Conservation (phyloP, 1,284 basidiomycete species). For the Sporisorium sorghi region DNA sequence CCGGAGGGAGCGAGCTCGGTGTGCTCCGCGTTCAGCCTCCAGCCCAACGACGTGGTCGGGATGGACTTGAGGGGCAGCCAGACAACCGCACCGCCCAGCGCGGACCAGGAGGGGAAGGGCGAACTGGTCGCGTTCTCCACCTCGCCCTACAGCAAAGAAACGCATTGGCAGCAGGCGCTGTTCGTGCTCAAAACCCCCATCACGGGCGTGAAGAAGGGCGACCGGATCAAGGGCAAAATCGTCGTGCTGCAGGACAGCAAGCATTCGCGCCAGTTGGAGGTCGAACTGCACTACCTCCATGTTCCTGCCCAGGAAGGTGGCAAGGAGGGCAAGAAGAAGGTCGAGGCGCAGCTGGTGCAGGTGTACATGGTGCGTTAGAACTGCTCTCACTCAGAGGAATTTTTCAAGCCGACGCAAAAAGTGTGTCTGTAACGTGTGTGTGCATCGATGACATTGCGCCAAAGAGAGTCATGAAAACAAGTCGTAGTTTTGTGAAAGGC, state of each 20-base stretch:
- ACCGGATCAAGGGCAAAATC: slow-evolving; percentile 82
- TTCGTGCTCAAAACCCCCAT: slow-evolving; percentile 88
- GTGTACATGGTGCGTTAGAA: slow-evolving; percentile 78
- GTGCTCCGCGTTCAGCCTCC: slow-evolving; percentile 32
- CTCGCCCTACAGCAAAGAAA: slow-evolving; percentile 83
- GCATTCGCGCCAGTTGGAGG: slow-evolving; percentile 89
- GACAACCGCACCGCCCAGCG: background rate
- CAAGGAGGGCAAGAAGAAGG: slow-evolving; percentile 18
- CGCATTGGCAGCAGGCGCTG: slow-evolving; percentile 98
- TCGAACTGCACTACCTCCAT: slow-evolving; percentile 84
- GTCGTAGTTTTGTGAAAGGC: too few relatives aligned
- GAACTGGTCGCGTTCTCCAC: slow-evolving; percentile 87
- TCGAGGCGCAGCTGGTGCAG: slow-evolving; percentile 73
- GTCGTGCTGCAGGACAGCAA: slow-evolving; percentile 81
- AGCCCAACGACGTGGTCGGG: slow-evolving; percentile 72
- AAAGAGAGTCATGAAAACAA: too few relatives aligned
- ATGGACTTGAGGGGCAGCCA: slow-evolving; percentile 87
- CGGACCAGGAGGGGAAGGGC: slow-evolving; percentile 65
- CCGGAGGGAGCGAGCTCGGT: slow-evolving; percentile 10
- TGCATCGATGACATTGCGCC: too few relatives aligned
- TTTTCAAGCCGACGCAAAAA: too few relatives aligned
- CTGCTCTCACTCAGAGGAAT: too few relatives aligned
- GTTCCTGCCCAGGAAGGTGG: background rate
- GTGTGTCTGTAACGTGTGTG: too few relatives aligned
- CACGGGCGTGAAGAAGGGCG: slow-evolving; percentile 77